A percentile compares a stretch with the other conserved stretches of the same genome.
Evolutionary conservation across 1,284 basidiomycete genomes (phyloP).

Genomic region (Cryptococcus hybrid): DNA sequence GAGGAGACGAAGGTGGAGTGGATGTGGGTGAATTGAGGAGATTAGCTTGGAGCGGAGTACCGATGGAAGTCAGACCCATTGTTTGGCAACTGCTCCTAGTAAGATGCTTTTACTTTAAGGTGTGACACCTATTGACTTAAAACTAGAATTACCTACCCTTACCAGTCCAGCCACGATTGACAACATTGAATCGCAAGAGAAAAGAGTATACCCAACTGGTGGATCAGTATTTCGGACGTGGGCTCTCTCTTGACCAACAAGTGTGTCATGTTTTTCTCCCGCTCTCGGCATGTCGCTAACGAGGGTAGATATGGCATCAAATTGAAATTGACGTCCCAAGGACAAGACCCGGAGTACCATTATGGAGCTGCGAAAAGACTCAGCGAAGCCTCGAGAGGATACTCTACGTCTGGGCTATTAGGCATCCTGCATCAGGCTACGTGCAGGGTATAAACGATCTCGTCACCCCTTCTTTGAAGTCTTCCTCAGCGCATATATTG

Average conservation of each 20-base stretch:
- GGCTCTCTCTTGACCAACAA: slow-evolving; percentile 76
- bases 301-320: slow-evolving; percentile 84
- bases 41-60: slow-evolving; percentile 95
- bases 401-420: slow-evolving; percentile 95
- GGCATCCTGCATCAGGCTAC: slow-evolving; percentile 94
- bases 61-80: slow-evolving; percentile 79
- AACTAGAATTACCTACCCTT: slow-evolving; percentile 86
- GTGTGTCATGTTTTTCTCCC: slow-evolving; percentile 19
- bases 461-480: slow-evolving; percentile 24
- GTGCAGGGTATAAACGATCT: slow-evolving; percentile 98
- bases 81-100: slow-evolving; percentile 94
- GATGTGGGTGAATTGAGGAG: slow-evolving; percentile 74
- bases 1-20: slow-evolving; percentile 25
- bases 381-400: slow-evolving; percentile 91
- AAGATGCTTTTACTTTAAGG: slow-evolving; percentile 39
- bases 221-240: slow-evolving; percentile 84
- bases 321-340: slow-evolving; percentile 96
- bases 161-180: slow-evolving; percentile 69
- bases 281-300: neutral
- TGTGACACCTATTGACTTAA: neutral
- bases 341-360: slow-evolving; percentile 81
- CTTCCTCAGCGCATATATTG: slow-evolving; percentile 73
- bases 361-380: slow-evolving; percentile 86
- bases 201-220: slow-evolving; percentile 89
- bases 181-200: slow-evolving; percentile 81